Base-by-base conservation (phyloP, 495 filamentous ascomycete species). In the Penicillium silybi region DNA sequence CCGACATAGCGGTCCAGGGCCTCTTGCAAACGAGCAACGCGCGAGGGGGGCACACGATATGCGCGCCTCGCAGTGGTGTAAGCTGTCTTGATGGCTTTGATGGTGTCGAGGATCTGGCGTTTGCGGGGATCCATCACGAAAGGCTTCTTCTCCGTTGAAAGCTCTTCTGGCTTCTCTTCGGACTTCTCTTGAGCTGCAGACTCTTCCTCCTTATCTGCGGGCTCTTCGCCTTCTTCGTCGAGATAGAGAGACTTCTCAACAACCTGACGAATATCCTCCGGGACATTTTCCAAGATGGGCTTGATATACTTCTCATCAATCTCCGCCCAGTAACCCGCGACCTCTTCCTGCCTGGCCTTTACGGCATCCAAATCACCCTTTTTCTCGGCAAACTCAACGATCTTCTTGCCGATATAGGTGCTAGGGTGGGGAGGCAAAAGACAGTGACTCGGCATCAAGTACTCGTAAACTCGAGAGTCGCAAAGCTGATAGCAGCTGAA, bases 401-500 rank as follows among this genome's bases (percentile, higher is more conserved):
- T 75, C 62, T 88, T 86, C 67, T 85, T 87, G 15, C 87, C 91
- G 18, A 98, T 74, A 57, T 80, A 95, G 45, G 86, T 95, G 34
- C 83, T 82, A 1, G 91, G 92, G 57, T 97, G 90, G 4, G 93
- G 95, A 25, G 93, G 95, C 37, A 98, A 71, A 48, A 97, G 90
- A 47, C 85, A 86, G 65, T 96, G 87, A 22, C 86, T 90, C 8
- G 93, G 93, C 67, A 98, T 88, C 35, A 98, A 75, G 63, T 97
- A 98, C 64, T 98, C 93, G 69, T 98, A 98, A 67, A 90, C 89
- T 47, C 93, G 81, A 10, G 89, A 95, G 62, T 97, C 93, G 62
- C 92, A 96, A 37, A 88, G 77, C 58, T 93, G 85, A 65, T 98
- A 97, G 67, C 85, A 88, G 66, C 85, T 96, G 76, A 97, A 98